phyloP scores from a whole-genome alignment of 768 basidiomycete genomes.

The Glaciozyma antarctica region DNA sequence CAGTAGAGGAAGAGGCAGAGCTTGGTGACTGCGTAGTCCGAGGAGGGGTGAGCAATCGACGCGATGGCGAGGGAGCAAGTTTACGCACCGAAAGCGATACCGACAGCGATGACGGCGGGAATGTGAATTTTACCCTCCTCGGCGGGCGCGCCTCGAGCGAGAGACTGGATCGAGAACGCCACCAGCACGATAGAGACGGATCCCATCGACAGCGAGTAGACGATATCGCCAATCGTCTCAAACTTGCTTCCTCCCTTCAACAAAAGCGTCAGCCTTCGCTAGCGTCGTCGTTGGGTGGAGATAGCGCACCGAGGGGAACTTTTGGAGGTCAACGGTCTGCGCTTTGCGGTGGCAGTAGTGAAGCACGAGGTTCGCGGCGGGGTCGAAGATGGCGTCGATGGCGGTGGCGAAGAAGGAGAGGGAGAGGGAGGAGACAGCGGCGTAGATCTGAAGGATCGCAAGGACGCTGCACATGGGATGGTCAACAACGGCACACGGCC shows the following conservation, averaged over 20 bases:
- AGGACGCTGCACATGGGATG: background rate
- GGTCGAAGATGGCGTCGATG: constrained; percentile 35
- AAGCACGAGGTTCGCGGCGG: constrained; percentile 41
- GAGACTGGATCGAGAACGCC: constrained; percentile 70
- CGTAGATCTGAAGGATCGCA: constrained; percentile 46
- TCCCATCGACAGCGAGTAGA: constrained; percentile 26
- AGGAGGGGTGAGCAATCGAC: background rate
- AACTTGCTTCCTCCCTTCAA: constrained; percentile 17
- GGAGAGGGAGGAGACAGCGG: constrained; percentile 69
- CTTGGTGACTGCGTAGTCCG: constrained; percentile 44
- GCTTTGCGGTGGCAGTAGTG: constrained; percentile 66
- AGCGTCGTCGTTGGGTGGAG: constrained; percentile 78
- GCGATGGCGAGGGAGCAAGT: background rate
- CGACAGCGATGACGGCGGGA: constrained; percentile 72
- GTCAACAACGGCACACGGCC: background rate
- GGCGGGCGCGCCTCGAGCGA: constrained; percentile 48
- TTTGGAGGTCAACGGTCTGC: constrained; percentile 58
- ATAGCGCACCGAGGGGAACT: constrained; percentile 82
- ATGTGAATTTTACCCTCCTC: constrained; percentile 58
- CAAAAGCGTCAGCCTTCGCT: background rate
- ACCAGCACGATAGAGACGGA: constrained; percentile 21
- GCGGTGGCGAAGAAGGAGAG: constrained; percentile 77
- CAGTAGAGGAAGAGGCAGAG: constrained; percentile 80
- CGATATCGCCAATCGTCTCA: constrained; percentile 25
- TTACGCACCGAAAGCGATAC: constrained; percentile 61